These are phyloP conservation scores for Diaporthe batatas DNA, from an alignment of 2,329 filamentous ascomycete species.

Conservation along the genomic window DNA sequence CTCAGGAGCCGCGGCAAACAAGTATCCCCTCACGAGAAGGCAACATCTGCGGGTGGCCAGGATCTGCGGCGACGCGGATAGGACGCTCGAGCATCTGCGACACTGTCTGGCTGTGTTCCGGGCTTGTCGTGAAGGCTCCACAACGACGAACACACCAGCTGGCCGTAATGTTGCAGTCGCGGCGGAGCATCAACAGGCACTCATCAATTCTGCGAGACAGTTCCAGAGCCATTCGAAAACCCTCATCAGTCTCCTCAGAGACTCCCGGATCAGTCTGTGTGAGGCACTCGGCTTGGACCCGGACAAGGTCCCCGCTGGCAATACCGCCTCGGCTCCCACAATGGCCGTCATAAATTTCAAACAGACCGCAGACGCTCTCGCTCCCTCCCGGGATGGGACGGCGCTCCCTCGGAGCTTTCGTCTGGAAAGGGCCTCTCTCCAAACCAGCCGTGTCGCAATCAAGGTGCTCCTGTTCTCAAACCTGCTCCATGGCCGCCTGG, in stretches of 20 bases:
- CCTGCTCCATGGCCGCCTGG: background rate
- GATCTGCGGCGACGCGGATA: slow-evolving; percentile 1
- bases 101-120: background rate
- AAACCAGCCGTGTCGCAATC: slow-evolving; percentile 7
- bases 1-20: background rate
- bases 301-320: background rate
- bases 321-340: background rate
- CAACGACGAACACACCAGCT: background rate
- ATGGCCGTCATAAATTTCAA: background rate
- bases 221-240: background rate
- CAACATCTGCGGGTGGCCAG: slow-evolving; percentile 10
- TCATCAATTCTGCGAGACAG: background rate
- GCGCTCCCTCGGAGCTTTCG: background rate
- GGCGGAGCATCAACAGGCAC: background rate
- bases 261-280: background rate
- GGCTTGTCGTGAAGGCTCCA: background rate
- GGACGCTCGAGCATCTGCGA: background rate
- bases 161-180: too few species aligned
- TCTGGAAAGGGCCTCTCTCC: background rate
- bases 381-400: background rate
- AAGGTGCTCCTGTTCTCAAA: background rate
- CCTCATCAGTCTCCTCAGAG: background rate
- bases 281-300: slow-evolving; percentile 6
- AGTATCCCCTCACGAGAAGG: slow-evolving; percentile 9
- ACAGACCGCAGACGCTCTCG: background rate